phyloP scores from a whole-genome alignment of 805 yeast genomes.

The Tetrapisispora namnaoensis region DNA sequence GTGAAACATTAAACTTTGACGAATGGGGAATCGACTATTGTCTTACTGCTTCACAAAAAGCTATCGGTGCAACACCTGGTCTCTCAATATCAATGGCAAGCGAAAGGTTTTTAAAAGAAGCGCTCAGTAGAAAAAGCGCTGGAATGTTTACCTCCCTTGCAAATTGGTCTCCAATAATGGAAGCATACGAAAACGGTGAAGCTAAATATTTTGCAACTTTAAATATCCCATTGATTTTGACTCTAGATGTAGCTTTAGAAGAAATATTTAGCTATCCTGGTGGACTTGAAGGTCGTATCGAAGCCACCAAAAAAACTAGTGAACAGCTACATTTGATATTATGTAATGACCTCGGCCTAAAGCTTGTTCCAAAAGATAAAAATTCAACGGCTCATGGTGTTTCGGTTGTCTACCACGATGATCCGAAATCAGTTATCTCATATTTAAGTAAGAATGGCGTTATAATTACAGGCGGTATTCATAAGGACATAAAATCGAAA shows the following conservation, averaged over 20 bases:
- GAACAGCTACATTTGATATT: slow-evolving; percentile 52
- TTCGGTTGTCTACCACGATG: slow-evolving; percentile 66
- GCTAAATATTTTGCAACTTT: slow-evolving; percentile 91
- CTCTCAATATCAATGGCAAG: slow-evolving; percentile 69
- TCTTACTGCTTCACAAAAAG: slow-evolving; percentile 91
- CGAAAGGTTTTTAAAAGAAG: slow-evolving; percentile 59
- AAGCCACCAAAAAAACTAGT: slow-evolving; percentile 53
- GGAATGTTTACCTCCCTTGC: slow-evolving; percentile 50
- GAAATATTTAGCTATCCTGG: slow-evolving; percentile 42
- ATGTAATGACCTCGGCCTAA: slow-evolving; percentile 48
- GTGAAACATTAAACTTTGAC: slow-evolving; percentile 77
- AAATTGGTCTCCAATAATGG: slow-evolving; percentile 84
- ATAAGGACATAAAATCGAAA: slow-evolving; percentile 64
- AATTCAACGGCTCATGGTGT: slow-evolving; percentile 69
- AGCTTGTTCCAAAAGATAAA: slow-evolving; percentile 43
- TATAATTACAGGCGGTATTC: slow-evolving; percentile 83
- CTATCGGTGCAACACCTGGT: slow-evolving; percentile 91
- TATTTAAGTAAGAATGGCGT: slow-evolving; percentile 56
- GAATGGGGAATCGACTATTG: slow-evolving; percentile 85
- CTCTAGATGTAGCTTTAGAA: slow-evolving; percentile 64
- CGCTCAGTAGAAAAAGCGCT: slow-evolving; percentile 30
- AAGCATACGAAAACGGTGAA: slow-evolving; percentile 70
- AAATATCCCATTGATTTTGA: slow-evolving; percentile 78
- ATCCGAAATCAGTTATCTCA: slow-evolving; percentile 56
- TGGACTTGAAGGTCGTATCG: slow-evolving; percentile 51